Conservation (phyloP, 1,139 yeast genomes). For the Taphrina flavorubra region DNA sequence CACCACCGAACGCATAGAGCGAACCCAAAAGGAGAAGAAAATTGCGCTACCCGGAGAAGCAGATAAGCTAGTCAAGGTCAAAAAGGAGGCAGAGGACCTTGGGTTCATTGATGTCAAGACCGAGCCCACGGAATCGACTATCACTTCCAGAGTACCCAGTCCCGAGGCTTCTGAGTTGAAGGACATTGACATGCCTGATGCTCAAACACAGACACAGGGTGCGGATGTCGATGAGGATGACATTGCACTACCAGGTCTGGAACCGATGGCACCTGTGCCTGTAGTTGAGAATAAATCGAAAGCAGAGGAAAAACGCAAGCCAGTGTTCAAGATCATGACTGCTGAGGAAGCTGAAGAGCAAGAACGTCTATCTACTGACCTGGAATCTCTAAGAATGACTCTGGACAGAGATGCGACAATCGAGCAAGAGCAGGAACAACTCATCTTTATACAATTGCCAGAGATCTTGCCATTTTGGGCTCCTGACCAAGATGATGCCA, state of each 20-base stretch:
- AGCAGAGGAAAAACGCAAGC: conserved; percentile 6
- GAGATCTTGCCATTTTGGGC: conserved; percentile 63
- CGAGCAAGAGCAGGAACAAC: conserved; percentile 54
- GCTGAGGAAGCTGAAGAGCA: conserved; percentile 27
- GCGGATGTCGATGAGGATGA: conserved; percentile 19
- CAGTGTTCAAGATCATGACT: conserved; percentile 18
- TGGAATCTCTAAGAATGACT: conserved; percentile 5
- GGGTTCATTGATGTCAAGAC: conserved; percentile 28
- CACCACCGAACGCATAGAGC: conserved; percentile 26
- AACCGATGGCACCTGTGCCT: not conserved
- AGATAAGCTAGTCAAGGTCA: conserved; percentile 11
- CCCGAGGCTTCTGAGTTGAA: not conserved
- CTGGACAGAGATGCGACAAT: conserved; percentile 47
- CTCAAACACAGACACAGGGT: not conserved
- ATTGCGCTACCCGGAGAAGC: conserved; percentile 17
- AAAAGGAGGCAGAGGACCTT: conserved; percentile 24
- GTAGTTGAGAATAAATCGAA: not conserved
- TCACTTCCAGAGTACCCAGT: conserved; percentile 4
- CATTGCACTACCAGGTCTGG: conserved; percentile 21
- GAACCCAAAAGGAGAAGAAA: conserved; percentile 12
- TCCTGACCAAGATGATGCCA: conserved; percentile 45
- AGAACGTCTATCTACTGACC: conserved; percentile 19
- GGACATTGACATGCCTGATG: not conserved
- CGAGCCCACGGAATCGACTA: conserved; percentile 25
- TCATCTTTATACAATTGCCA: conserved; percentile 75